A percentile compares a stretch with the other conserved stretches of the same genome.
Evolutionary conservation across 2,329 filamentous ascomycete genomes (phyloP).

Genomic region (Colletotrichum caudatum): DNA sequence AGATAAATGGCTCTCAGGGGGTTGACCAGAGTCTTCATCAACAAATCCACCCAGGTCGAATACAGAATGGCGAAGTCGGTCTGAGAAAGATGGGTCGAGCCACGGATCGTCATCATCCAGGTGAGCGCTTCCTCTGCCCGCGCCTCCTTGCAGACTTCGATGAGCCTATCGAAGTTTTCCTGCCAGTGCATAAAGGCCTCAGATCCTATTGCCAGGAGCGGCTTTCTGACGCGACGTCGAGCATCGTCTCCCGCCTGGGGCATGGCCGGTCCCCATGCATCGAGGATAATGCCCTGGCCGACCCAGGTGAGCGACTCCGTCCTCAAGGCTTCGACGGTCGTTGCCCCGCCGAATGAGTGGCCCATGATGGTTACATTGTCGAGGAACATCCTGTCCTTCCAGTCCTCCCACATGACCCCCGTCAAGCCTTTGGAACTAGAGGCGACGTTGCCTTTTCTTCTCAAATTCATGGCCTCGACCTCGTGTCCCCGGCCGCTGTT

Average conservation of each 20-base stretch:
- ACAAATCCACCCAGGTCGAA: conserved; percentile 65
- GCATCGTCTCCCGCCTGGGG: conserved; percentile 58
- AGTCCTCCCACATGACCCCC: conserved; percentile 66
- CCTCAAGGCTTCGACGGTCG: conserved; percentile 70
- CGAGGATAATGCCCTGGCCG: conserved; percentile 73
- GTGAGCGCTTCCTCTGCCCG: conserved; percentile 58
- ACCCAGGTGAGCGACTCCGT: conserved; percentile 66
- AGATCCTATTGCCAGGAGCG: conserved; percentile 72
- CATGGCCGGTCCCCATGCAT: conserved; percentile 70
- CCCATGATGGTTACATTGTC: conserved; percentile 70
- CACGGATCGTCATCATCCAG: conserved; percentile 66
- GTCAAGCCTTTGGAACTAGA: conserved; percentile 69
- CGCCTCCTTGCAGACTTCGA: conserved; percentile 68
- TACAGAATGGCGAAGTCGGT: conserved; percentile 76
- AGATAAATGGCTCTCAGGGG: conserved; percentile 72
- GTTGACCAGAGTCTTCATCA: conserved; percentile 74
- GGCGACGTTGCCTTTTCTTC: conserved; percentile 68
- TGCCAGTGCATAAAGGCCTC: conserved; percentile 80
- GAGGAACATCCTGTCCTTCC: conserved; percentile 67
- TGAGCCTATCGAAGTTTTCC: conserved; percentile 70
- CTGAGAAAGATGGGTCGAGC: conserved; percentile 74
- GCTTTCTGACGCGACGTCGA: conserved; percentile 60
- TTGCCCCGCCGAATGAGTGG: conserved; percentile 76
- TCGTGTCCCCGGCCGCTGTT: conserved; percentile 64
- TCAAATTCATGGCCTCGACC: conserved; percentile 64